These are phyloP conservation scores for Rhizopogon vesiculosus DNA, from an alignment of 768 basidiomycete genomes.

Conservation along the genomic window DNA sequence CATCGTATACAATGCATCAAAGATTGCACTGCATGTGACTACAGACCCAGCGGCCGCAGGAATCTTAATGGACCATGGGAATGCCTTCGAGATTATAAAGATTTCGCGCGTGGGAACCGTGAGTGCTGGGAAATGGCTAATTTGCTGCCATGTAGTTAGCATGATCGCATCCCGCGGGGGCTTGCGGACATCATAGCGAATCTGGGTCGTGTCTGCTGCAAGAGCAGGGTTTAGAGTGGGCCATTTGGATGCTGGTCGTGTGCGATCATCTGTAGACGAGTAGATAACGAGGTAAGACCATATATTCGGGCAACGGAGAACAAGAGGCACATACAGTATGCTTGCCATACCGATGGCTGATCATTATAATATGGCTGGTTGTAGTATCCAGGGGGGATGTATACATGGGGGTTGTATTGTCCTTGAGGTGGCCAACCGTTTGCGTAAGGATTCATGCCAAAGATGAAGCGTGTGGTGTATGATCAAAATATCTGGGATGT, in stretches of 20 bases:
- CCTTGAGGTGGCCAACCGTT: conserved; percentile 18
- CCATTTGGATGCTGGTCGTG: conserved; percentile 32
- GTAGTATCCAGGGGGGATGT: conserved; percentile 16
- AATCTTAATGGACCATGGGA: conserved; percentile 66
- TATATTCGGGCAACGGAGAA: neutral
- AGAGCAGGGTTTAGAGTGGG: conserved; percentile 51
- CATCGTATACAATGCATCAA: conserved; percentile 44
- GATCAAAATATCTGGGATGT: neutral
- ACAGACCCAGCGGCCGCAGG: conserved; percentile 23
- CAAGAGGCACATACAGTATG: conserved; percentile 9
- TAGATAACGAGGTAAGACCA: neutral
- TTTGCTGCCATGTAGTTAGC: conserved; percentile 36
- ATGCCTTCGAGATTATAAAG: conserved; percentile 54
- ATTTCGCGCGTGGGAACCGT: conserved; percentile 29
- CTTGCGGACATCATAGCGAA: conserved; percentile 47
- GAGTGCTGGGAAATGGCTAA: conserved; percentile 33
- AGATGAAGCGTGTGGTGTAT: neutral
- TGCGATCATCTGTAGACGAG: conserved; percentile 13
- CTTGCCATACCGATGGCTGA: conserved; percentile 10
- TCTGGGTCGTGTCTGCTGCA: conserved; percentile 43
- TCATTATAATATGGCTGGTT: conserved; percentile 7
- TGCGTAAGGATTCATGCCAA: conserved; percentile 20
- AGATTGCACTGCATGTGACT: conserved; percentile 49
- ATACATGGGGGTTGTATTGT: conserved; percentile 26
- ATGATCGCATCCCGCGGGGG: conserved; percentile 38